phyloP scores from a whole-genome alignment of 106 monocot species.

The Dactylorhiza incarnata region DNA sequence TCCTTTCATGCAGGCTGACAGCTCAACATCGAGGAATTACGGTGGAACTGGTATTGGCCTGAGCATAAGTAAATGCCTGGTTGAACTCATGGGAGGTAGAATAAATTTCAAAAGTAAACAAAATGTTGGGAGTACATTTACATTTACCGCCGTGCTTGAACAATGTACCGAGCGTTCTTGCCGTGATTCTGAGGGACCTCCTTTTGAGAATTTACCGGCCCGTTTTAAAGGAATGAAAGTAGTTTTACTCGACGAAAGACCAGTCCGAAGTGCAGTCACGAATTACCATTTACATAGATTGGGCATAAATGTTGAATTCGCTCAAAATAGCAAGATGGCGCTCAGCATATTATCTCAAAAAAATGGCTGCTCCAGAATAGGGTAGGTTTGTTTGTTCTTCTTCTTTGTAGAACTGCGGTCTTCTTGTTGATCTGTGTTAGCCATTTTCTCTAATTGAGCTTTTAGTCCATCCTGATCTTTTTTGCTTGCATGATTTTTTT shows the following conservation, averaged over 20 bases:
- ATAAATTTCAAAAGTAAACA: conserved; percentile 76
- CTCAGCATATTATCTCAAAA: conserved; percentile 27
- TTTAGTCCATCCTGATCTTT: no score
- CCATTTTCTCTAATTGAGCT: no score
- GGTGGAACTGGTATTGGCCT: conserved; percentile 98
- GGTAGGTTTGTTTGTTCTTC: conserved; percentile 32
- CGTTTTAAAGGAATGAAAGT: conserved; percentile 61
- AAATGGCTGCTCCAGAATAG: conserved; percentile 37
- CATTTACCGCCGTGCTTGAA: conserved; percentile 67
- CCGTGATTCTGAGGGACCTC: conserved; percentile 32
- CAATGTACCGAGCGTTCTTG: conserved; percentile 15
- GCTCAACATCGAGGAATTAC: conserved; percentile 89
- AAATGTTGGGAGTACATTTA: conserved; percentile 86
- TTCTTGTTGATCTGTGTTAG: no score
- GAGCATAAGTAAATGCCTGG: conserved; percentile 93
- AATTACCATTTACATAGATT: conserved; percentile 77
- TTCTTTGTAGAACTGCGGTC: background rate
- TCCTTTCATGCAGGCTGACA: conserved; percentile 98
- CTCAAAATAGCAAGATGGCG: conserved; percentile 28
- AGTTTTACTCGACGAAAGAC: conserved; percentile 57
- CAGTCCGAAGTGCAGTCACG: conserved; percentile 76
- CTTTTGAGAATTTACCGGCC: conserved; percentile 44
- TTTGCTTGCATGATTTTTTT: background rate
- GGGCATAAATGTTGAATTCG: conserved; percentile 57
- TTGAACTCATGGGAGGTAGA: conserved; percentile 87